Conservation (phyloP, 495 filamentous ascomycete species). For the Penicillium samsonianum region DNA sequence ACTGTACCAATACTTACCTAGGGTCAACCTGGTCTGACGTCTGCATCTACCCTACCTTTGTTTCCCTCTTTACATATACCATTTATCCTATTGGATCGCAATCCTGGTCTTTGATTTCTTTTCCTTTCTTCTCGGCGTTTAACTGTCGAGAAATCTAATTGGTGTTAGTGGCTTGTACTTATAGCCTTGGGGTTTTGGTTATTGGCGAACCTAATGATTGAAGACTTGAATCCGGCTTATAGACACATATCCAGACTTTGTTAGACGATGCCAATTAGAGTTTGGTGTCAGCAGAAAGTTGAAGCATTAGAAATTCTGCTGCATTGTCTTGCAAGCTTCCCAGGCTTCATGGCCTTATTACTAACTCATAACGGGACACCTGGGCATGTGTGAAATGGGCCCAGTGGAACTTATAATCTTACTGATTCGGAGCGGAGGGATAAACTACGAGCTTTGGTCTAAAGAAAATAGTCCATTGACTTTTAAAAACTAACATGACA, state of each 20-base stretch:
- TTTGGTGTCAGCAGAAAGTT: neutral
- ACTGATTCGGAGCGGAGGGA: neutral
- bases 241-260: neutral
- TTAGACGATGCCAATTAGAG: neutral
- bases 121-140: neutral
- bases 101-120: neutral
- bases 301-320: neutral
- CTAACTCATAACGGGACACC: neutral
- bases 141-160: neutral
- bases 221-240: neutral
- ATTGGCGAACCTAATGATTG: neutral
- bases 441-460: neutral
- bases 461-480: conserved; percentile 8
- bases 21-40: neutral
- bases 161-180: neutral
- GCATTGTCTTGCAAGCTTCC: neutral
- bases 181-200: neutral
- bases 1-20: conserved; percentile 8
- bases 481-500: conserved; percentile 11
- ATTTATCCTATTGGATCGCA: conserved; percentile 6
- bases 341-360: neutral
- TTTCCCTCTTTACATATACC: conserved; percentile 10
- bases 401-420: neutral
- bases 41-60: conserved; percentile 7
- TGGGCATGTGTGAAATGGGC: neutral